These are phyloP conservation scores for Hansenula sp. DNA, from an alignment of 1,139 yeast species.

Conservation along the genomic window DNA sequence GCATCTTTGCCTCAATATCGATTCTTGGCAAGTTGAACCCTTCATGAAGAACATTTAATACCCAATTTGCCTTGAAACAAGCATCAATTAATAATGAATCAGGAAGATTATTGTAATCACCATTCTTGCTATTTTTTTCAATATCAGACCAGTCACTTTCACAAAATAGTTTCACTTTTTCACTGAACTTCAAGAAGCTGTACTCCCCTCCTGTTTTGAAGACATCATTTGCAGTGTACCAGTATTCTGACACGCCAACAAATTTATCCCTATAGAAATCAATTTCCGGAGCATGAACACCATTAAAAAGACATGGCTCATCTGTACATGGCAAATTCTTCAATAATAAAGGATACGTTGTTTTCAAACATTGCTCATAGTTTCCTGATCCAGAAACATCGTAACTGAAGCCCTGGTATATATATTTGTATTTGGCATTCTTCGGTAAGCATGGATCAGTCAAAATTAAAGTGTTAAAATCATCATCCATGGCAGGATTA, in stretches of 20 bases:
- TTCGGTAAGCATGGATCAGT: slow-evolving; percentile 72
- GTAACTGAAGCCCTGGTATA: slow-evolving; percentile 41
- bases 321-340: slow-evolving; percentile 73
- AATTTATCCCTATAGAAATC: slow-evolving; percentile 69
- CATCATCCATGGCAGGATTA: slow-evolving; percentile 38
- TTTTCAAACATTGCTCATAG: slow-evolving; percentile 61
- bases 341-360: slow-evolving; percentile 65
- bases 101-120: slow-evolving; percentile 37
- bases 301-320: slow-evolving; percentile 74
- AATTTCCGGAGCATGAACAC: slow-evolving; percentile 73
- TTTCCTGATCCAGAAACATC: slow-evolving; percentile 62
- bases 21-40: slow-evolving; percentile 72
- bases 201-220: slow-evolving; percentile 77
- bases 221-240: slow-evolving; percentile 83
- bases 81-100: slow-evolving; percentile 52
- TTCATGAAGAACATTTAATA: slow-evolving; percentile 69
- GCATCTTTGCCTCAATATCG: slow-evolving; percentile 40
- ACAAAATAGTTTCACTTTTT: slow-evolving; percentile 59
- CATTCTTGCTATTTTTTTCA: slow-evolving; percentile 43
- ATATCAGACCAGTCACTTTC: slow-evolving; percentile 60
- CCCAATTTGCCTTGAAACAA: slow-evolving; percentile 85
- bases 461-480: slow-evolving; percentile 32
- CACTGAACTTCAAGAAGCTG: slow-evolving; percentile 57
- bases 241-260: slow-evolving; percentile 77
- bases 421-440: slow-evolving; percentile 45